Base-by-base conservation (phyloP, 345 rosid genomes). In the Geranium brycei region DNA sequence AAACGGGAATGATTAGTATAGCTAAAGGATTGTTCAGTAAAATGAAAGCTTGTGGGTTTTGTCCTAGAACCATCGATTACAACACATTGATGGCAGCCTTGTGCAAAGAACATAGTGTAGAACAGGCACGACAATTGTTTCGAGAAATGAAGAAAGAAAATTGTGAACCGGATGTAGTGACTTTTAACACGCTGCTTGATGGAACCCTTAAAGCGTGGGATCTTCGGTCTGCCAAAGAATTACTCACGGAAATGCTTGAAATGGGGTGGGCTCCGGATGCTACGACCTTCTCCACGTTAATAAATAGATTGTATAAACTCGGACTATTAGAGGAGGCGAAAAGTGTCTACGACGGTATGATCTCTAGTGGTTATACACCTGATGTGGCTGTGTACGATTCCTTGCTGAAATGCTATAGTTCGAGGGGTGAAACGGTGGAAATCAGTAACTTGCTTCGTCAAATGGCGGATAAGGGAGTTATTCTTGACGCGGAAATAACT, bases 121-220 rank as follows among this genome's bases (percentile, higher is more conserved):
- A 83, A 61, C 86, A 82, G 74, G 91, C 95, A 41, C 77, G 72
- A 75, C 75, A 67, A 60, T 72, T 88, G 69, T 85, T 85, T 80
- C 71, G 72, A 69, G 86, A 83, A 64, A 77, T 80, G 72, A 70
- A 68, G 67, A 57, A 68, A 61, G 66, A 66, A 30, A 65, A 68
- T 57, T 67, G 67, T 67, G 58, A 72, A 30, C 84, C 80, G 8
- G 79, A 83, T 73, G 32, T 71, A 51, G 63, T 72, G 47, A 67
- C 91, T 19, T 88, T 79, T 77, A 88, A 79, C 62, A 75, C 68
- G 19, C 75, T 88, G 82, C 80, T 85, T 60, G 81, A 83, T 71
- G 89, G 86, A 64, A 79, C 74, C 65, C 80, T 85, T 19, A 78
- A 72, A 75, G 80, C 77, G 17, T 78, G 91, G 72, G 81, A 79